Conservation (phyloP, 805 yeast species). For the Dipodascopsis tothii region DNA sequence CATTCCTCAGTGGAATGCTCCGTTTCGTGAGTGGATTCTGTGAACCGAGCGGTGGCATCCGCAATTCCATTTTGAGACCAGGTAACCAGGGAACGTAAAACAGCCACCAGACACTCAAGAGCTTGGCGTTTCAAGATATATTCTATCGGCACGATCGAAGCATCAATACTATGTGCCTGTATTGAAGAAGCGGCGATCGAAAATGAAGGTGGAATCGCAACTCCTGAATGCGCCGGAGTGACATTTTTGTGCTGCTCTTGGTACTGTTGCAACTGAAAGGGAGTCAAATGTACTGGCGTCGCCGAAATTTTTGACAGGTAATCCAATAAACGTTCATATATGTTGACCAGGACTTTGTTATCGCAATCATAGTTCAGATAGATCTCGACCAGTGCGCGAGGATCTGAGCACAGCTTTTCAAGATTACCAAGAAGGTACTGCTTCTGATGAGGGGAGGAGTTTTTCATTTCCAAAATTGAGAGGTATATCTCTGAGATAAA, state of each 20-base stretch:
- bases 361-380: slow-evolving; percentile 95
- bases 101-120: slow-evolving; percentile 70
- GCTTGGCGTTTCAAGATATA: slow-evolving; percentile 79
- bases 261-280: slow-evolving; percentile 54
- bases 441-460: slow-evolving; percentile 89
- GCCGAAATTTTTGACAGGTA: slow-evolving; percentile 66
- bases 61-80: slow-evolving; percentile 69
- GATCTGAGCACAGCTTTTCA: slow-evolving; percentile 76
- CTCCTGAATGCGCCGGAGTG: slow-evolving; percentile 8
- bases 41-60: slow-evolving; percentile 1
- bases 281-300: slow-evolving; percentile 62
- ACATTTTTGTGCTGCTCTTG: slow-evolving; percentile 33
- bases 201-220: slow-evolving; percentile 51
- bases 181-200: slow-evolving; percentile 31
- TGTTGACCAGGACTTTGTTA: slow-evolving; percentile 60
- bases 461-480: slow-evolving; percentile 85
- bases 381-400: slow-evolving; percentile 83
- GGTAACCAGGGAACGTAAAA: slow-evolving; percentile 67
- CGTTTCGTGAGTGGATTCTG: background rate
- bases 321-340: slow-evolving; percentile 76
- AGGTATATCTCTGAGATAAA: slow-evolving; percentile 87
- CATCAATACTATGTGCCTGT: slow-evolving; percentile 10
- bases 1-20: background rate
- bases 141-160: slow-evolving; percentile 49
- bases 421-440: slow-evolving; percentile 76